Evolutionary conservation across 176 grass and related monocot species (phyloP), one percentile per base, ranked within the genome.

Genomic region (Juncus effusus): DNA sequence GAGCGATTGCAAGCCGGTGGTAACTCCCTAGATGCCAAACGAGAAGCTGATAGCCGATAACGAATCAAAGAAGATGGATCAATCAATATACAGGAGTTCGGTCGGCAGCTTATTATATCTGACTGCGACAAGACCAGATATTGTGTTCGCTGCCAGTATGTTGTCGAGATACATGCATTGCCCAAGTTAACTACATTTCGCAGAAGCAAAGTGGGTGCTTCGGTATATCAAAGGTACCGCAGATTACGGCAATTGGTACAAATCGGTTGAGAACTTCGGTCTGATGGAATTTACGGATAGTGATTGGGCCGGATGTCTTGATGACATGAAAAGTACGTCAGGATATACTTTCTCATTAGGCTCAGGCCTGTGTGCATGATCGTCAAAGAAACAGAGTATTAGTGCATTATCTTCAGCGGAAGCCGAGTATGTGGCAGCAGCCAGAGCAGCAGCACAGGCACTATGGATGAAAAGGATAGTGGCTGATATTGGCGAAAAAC

Each of bases 271-370:
- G 10, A 2, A 59, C 7, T 57, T 15, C 6, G 64, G 39, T 3
- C 41, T 67, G 13, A 45, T 62, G 51, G 42, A 63, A 2, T 78
- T 51, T 40, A 74, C 10, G 7, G 72, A 75, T 10, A 79, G 56
- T 71, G 58, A 79, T 14, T 79, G 66, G 65, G 65, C 13, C 7
- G 47, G 56, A 38, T 54, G 58, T 64, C 2, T 13, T 5, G 76
- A 65, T 56, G 38, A 77, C 13, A 58, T 16, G 38, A 76, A 64
- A 7, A 58, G 35, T 36, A 35, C 7, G 28, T 72, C 64, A 10
- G 64, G 41, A 14, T 69, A 54, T 54, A 9, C 5, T 16, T 76
- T 65, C 41, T 45, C 57, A 4, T 2, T 62, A 11, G 56, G 70
- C 16, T 50, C 6, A 2, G 13, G 74, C 49, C 10, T 41, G 40